Evolutionary conservation across 2,329 filamentous ascomycete species (phyloP).

Genomic region (Fusarium haematococcum): DNA sequence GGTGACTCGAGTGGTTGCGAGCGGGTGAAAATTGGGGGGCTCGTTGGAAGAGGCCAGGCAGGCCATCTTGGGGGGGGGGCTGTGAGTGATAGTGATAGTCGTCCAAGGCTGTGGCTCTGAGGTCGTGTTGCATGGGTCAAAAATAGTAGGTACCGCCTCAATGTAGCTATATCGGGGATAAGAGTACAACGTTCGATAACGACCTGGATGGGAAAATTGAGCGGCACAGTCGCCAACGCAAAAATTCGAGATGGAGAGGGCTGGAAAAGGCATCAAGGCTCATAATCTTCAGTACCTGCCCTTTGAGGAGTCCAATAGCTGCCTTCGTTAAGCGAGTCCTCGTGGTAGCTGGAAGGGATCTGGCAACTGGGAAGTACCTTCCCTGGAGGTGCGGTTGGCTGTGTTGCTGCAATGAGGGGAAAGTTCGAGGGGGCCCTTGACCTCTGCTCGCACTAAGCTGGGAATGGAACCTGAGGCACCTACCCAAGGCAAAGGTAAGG

Average conservation of each 20-base stretch:
- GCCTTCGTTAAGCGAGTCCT: not conserved
- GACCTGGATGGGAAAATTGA: not conserved
- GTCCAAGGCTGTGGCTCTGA: constrained; percentile 15
- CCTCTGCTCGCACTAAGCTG: not conserved
- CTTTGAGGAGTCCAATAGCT: not conserved
- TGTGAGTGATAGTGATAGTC: constrained; percentile 32
- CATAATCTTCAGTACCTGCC: not conserved
- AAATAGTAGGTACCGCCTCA: constrained; percentile 4
- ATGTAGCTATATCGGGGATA: constrained; percentile 14
- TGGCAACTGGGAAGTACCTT: not conserved
- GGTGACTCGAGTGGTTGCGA: constrained; percentile 26
- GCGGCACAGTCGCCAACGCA: constrained; percentile 7
- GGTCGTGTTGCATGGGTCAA: constrained; percentile 28
- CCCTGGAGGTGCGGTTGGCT: not conserved
- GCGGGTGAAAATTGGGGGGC: constrained; percentile 28
- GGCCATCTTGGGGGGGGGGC: constrained; percentile 24
- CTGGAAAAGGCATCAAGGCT: not conserved
- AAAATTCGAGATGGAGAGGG: not conserved
- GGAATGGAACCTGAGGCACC: not conserved
- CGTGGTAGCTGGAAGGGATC: not conserved
- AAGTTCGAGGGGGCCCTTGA: not conserved
- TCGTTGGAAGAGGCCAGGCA: constrained; percentile 9
- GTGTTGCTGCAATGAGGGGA: constrained; percentile 5
- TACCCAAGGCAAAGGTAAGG: not conserved
- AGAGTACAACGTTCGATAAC: constrained; percentile 13